Evolutionary conservation across 345 rosid genomes (phyloP).

Genomic region (Corchorus olitorius): DNA sequence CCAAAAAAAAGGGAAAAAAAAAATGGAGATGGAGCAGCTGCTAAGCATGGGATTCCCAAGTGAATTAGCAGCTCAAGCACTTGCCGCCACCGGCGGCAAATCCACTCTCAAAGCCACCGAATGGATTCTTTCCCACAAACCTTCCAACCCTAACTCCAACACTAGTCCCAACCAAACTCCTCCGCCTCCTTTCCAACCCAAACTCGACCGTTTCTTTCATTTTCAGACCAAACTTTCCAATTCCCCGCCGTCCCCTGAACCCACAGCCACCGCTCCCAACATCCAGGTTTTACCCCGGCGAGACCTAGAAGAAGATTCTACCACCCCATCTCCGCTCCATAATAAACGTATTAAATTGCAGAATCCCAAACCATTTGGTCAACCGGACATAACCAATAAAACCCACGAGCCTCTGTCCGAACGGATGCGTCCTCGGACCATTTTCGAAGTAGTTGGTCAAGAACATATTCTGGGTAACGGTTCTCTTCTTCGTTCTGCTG

Average conservation of each 20-base stretch:
- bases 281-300: not conserved
- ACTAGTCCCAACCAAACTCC: conserved; percentile 1
- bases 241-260: conserved; percentile 18
- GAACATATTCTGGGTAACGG: conserved; percentile 60
- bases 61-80: conserved; percentile 58
- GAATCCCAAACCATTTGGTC: not conserved
- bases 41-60: conserved; percentile 57
- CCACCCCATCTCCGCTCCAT: conserved; percentile 19
- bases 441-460: conserved; percentile 80
- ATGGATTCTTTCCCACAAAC: conserved; percentile 55
- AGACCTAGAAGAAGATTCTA: conserved; percentile 9
- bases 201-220: conserved; percentile 60
- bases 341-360: conserved; percentile 39
- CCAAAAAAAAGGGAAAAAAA: not conserved
- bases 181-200: conserved; percentile 40
- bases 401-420: conserved; percentile 59
- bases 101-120: conserved; percentile 63
- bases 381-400: not conserved
- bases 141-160: conserved; percentile 19
- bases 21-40: conserved; percentile 62
- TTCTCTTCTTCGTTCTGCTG: conserved; percentile 63
- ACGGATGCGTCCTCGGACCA: conserved; percentile 75
- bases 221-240: conserved; percentile 32
- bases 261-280: not conserved
- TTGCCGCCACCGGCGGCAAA: conserved; percentile 64